Conservation (phyloP, 2,329 filamentous ascomycete species). For the Alternaria alternata region DNA sequence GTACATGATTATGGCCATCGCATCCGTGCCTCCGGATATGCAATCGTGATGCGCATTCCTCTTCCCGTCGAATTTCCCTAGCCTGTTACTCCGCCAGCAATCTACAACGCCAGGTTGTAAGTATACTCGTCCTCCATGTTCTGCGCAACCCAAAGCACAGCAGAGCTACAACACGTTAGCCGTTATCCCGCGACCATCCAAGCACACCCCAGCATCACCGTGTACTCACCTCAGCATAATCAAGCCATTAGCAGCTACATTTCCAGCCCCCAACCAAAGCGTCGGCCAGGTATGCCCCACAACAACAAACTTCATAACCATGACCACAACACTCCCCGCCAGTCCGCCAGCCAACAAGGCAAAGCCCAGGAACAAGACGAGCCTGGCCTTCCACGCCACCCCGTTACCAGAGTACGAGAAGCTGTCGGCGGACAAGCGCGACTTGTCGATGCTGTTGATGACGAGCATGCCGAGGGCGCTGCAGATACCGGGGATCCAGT, state of each 20-base stretch:
- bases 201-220: background rate
- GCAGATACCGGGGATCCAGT: slow-evolving; percentile 77
- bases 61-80: background rate
- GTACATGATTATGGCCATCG: slow-evolving; percentile 11
- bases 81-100: background rate
- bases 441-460: slow-evolving; percentile 76
- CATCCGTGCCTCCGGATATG: background rate
- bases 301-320: slow-evolving; percentile 73
- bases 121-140: slow-evolving; percentile 79
- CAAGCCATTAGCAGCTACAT: slow-evolving; percentile 69
- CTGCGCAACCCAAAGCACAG: slow-evolving; percentile 74
- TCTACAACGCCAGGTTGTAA: slow-evolving; percentile 70
- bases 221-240: slow-evolving; percentile 69
- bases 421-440: slow-evolving; percentile 68
- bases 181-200: slow-evolving; percentile 16
- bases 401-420: slow-evolving; percentile 71
- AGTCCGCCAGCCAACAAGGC: slow-evolving; percentile 73
- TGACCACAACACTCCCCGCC: slow-evolving; percentile 71
- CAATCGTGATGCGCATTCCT: too few species aligned
- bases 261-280: slow-evolving; percentile 72
- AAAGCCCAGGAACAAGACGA: slow-evolving; percentile 74
- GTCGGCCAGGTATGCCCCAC: slow-evolving; percentile 67
- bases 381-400: slow-evolving; percentile 74
- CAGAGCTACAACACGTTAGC: slow-evolving; percentile 57
- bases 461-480: slow-evolving; percentile 74